phyloP scores from a whole-genome alignment of 345 rosid species.

The Jatropha curcas region DNA sequence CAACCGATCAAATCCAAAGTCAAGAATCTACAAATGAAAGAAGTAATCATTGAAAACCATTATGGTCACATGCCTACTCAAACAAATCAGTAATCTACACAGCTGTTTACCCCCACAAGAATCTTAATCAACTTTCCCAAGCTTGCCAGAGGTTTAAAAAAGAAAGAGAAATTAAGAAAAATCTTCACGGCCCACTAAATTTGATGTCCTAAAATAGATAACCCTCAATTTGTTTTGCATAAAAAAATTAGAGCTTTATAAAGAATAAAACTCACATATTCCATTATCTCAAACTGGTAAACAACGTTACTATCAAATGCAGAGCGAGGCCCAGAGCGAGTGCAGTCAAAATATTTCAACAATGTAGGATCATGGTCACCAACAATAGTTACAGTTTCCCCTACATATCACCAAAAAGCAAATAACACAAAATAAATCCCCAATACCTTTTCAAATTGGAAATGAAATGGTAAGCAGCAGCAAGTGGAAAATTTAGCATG shows the following conservation, averaged over 20 bases:
- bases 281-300: conserved; percentile 94
- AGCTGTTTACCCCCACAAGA: neutral
- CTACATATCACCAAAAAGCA: conserved; percentile 36
- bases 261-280: conserved; percentile 59
- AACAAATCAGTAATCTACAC: neutral
- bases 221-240: neutral
- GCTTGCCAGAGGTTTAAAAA: neutral
- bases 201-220: conserved; percentile 2
- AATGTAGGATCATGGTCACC: conserved; percentile 79
- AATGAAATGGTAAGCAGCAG: no score
- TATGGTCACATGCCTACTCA: neutral
- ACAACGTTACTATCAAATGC: conserved; percentile 93
- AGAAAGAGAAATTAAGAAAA: neutral
- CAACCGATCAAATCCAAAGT: conserved; percentile 86
- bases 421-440: conserved; percentile 4
- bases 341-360: conserved; percentile 89
- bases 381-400: conserved; percentile 87
- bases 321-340: conserved; percentile 88
- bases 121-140: neutral
- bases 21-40: conserved; percentile 62
- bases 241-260: neutral
- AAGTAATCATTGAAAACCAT: neutral
- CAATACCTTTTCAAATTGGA: no score
- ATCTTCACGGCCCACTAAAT: neutral
- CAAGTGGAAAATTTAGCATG: no score